Conservation (phyloP, 148 eudicot species). For the Talinum fruticosum region DNA sequence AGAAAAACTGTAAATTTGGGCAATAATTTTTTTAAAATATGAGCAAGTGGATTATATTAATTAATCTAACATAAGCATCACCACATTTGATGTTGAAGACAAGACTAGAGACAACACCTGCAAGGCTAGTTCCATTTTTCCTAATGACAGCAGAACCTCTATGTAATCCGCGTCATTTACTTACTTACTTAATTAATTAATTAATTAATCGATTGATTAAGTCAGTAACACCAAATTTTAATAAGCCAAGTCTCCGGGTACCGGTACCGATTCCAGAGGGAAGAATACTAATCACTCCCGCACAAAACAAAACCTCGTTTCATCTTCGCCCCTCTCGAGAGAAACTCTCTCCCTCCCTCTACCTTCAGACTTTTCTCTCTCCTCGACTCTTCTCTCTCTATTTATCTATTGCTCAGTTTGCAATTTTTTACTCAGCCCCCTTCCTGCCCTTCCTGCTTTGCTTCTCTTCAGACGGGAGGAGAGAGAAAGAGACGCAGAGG, state of each 20-base stretch:
- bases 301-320: neutral
- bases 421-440: neutral
- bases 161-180: neutral
- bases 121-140: neutral
- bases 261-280: neutral
- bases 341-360: neutral
- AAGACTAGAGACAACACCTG: neutral
- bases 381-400: neutral
- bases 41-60: too few species aligned
- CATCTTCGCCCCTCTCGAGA: neutral
- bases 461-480: neutral
- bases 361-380: neutral
- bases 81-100: too few species aligned
- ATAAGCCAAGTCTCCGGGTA: neutral
- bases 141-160: neutral
- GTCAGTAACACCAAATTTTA: slow-evolving; percentile 1
- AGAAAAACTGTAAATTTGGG: too few species aligned
- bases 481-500: slow-evolving; percentile 1
- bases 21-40: too few species aligned
- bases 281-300: neutral
- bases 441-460: neutral
- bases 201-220: neutral
- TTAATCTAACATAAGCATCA: too few species aligned
- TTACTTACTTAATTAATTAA: neutral
- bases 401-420: neutral